Evolutionary conservation across 306 rosid genomes (phyloP).

Genomic region (Vigna nakashimae): DNA sequence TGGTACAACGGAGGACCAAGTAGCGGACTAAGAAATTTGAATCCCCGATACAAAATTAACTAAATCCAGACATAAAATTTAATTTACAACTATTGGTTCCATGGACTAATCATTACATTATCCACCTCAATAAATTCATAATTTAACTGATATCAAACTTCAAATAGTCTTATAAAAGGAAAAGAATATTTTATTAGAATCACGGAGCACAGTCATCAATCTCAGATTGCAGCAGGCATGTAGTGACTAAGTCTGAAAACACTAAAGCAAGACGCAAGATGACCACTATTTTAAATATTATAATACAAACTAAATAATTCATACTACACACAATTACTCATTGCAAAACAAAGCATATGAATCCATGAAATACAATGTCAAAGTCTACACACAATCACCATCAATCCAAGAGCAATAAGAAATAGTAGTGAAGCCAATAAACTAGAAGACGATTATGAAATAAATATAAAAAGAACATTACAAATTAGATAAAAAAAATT

Average conservation of each 20-base stretch:
- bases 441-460: background rate
- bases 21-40: background rate
- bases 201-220: background rate
- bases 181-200: constrained; percentile 3
- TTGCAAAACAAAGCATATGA: background rate
- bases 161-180: constrained; percentile 11
- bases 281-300: background rate
- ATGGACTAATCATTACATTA: constrained; percentile 17
- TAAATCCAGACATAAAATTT: background rate
- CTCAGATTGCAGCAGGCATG: background rate
- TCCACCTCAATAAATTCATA: constrained; percentile 7
- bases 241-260: background rate
- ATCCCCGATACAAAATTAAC: background rate
- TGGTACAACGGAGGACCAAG: background rate
- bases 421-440: background rate
- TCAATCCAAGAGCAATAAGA: background rate
- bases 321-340: background rate
- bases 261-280: background rate
- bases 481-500: no score
- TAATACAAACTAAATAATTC: background rate
- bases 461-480: background rate
- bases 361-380: background rate
- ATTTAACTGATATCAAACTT: constrained; percentile 19
- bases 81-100: constrained; percentile 2
- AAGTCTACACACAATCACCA: background rate